Base-by-base conservation (phyloP, 331 rosid genomes). In the Prunus yedoensis region DNA sequence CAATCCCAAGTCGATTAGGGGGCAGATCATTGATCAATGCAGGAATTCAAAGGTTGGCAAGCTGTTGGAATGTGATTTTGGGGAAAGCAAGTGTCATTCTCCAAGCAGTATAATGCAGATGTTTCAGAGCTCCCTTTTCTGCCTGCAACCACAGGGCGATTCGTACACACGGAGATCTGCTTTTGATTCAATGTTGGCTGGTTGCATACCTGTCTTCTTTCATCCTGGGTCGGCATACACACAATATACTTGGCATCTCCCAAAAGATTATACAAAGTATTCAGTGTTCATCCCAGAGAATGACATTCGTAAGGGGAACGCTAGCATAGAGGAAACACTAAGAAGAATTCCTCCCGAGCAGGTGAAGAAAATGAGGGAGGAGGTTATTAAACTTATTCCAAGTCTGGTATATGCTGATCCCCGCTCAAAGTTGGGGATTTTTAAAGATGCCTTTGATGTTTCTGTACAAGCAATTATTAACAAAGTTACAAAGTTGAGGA, bases 61-160 rank as follows among this genome's bases (percentile, higher is more conserved):
- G 80, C 80, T 93, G 76, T 78, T 93, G 83, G 98, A 93, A 77
- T 93, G 98, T 49, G 98, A 93, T 81, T 91, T 93, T 65, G 98
- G 98, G n/a, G 98, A 93, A 81, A 93, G 98, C 87, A 93, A 93
- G 79, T 93, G 98, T 62, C 98, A 93, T 81, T 93, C 91, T 46
- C 98, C 98, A 12, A 88, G 97, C 81, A 91, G 97, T 77, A 88
- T 93, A 77, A 91, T 93, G 98, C 86, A 89, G 83, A 93, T 93
- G 98, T 93, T 93, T 82, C 98, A 93, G 74, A 83, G 93, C 87
- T 93, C 98, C 15, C 81, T 89, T 43, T 93, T 89, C 93, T 93
- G 98, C 83, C 79, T 93, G 71, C 98, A 93, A 83, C 98, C 98
- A 3, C 98, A 93, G 85, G 98, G 98, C 0, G 98, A 93, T 78